A percentile compares a stretch with the other conserved stretches of the same genome.
phyloP scores from a whole-genome alignment of 805 yeast species.

The Starmera pachycereana region DNA sequence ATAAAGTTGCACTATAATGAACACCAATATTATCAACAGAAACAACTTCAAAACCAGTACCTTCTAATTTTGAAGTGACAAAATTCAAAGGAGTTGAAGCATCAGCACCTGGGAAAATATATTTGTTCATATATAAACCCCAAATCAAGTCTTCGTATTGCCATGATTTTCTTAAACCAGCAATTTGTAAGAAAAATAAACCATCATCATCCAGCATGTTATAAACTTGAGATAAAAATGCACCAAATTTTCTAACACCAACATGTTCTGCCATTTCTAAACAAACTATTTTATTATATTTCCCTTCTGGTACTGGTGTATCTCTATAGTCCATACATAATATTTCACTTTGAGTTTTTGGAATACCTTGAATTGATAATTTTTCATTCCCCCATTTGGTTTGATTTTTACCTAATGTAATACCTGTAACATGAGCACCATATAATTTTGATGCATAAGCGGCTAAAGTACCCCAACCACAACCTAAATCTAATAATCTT shows the following conservation, averaged over 20 bases:
- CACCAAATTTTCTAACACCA: constrained; percentile 73
- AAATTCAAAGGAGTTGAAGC: constrained; percentile 90
- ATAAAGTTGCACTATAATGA: constrained; percentile 81
- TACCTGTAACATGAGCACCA: constrained; percentile 82
- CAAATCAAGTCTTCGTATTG: constrained; percentile 89
- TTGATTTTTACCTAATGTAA: constrained; percentile 84
- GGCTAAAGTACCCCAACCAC: constrained; percentile 96
- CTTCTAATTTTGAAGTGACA: constrained; percentile 67
- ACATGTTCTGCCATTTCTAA: constrained; percentile 96
- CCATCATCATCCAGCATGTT: constrained; percentile 91
- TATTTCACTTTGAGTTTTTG: constrained; percentile 59
- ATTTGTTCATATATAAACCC: constrained; percentile 95
- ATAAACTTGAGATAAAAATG: constrained; percentile 71
- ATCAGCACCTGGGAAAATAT: constrained; percentile 95
- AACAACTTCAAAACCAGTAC: constrained; percentile 78
- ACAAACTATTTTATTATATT: constrained; percentile 80
- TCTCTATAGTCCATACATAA: constrained; percentile 86
- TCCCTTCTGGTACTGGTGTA: constrained; percentile 61
- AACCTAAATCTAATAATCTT: constrained; percentile 72
- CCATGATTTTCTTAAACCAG: constrained; percentile 88
- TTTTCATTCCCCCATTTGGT: constrained; percentile 79
- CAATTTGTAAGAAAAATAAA: constrained; percentile 74
- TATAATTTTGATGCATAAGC: constrained; percentile 72
- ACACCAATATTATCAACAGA: constrained; percentile 85
- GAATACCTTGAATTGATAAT: constrained; percentile 58